Conservation (phyloP, 208 protist species). For the Leptomonas pyrrhocoris region DNA sequence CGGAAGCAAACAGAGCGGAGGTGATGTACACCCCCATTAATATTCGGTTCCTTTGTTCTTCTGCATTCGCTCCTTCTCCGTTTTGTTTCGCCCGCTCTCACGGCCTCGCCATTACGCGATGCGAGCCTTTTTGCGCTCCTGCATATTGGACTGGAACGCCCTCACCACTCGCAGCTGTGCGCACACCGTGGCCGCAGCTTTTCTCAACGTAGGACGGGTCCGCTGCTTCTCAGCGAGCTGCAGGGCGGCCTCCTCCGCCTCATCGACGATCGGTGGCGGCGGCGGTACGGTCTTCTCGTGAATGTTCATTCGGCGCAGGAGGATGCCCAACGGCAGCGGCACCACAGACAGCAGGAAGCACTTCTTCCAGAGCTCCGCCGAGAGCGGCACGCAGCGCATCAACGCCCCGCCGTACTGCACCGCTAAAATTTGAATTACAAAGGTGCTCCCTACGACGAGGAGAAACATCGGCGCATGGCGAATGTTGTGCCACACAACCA, state of each 20-base stretch:
- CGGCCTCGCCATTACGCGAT: neutral
- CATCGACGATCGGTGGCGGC: slow-evolving; percentile 30
- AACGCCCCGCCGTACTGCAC: slow-evolving; percentile 80
- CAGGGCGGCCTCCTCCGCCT: slow-evolving; percentile 23
- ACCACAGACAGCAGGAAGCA: slow-evolving; percentile 50
- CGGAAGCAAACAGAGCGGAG: neutral
- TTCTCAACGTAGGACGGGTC: slow-evolving; percentile 31
- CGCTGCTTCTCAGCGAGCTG: slow-evolving; percentile 19
- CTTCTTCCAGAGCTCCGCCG: slow-evolving; percentile 58
- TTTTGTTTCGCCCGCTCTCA: neutral
- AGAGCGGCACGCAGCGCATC: slow-evolving; percentile 81
- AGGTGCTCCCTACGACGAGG: slow-evolving; percentile 65
- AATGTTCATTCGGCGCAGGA: slow-evolving; percentile 31
- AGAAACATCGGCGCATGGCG: slow-evolving; percentile 59
- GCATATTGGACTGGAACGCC: slow-evolving; percentile 25
- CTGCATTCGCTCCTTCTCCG: neutral
- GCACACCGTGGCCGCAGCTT: slow-evolving; percentile 34
- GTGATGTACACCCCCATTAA: neutral
- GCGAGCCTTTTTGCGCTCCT: slow-evolving; percentile 13
- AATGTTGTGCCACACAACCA: slow-evolving; percentile 63
- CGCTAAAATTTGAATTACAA: slow-evolving; percentile 64
- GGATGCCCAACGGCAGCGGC: slow-evolving; percentile 56
- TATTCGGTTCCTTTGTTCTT: neutral
- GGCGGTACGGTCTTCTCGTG: slow-evolving; percentile 25
- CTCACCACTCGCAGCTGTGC: slow-evolving; percentile 39